These are phyloP conservation scores for Ceratocystis ficicola DNA, from an alignment of 2,329 filamentous ascomycete species.

Conservation along the genomic window DNA sequence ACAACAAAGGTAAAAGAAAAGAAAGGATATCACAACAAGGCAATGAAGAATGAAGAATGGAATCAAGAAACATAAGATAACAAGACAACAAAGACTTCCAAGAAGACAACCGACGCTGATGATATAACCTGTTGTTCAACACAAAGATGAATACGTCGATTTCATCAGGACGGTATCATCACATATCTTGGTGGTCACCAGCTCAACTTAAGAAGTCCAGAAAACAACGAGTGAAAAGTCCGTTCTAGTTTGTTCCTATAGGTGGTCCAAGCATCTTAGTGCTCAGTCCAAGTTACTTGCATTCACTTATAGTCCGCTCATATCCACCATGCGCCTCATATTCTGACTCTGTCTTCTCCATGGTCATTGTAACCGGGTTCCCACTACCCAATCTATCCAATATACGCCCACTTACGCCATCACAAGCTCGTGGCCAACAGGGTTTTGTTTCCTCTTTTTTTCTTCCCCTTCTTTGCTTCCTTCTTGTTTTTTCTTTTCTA, in stretches of 20 bases:
- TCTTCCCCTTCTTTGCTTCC: neutral
- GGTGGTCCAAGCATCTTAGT: constrained; percentile 7
- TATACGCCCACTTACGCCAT: neutral
- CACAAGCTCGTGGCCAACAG: constrained; percentile 7
- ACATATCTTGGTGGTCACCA: neutral
- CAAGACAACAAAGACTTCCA: neutral
- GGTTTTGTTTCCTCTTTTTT: neutral
- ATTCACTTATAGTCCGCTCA: constrained; percentile 6
- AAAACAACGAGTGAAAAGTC: neutral
- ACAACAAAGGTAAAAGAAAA: neutral
- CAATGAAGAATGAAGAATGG: neutral
- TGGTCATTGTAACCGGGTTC: constrained; percentile 6
- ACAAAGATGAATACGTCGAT: neutral
- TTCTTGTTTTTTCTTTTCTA: neutral
- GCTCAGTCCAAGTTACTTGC: constrained; percentile 11
- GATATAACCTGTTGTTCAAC: neutral
- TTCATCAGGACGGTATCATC: neutral
- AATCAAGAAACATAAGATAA: neutral
- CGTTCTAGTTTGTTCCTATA: neutral
- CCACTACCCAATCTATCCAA: neutral
- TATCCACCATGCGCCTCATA: constrained; percentile 8
- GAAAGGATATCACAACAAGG: neutral
- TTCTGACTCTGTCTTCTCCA: neutral
- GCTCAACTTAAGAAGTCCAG: neutral
- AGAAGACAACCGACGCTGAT: neutral